Conservation (phyloP, 805 yeast genomes). For the Kodamaea hsintzibuensis region DNA sequence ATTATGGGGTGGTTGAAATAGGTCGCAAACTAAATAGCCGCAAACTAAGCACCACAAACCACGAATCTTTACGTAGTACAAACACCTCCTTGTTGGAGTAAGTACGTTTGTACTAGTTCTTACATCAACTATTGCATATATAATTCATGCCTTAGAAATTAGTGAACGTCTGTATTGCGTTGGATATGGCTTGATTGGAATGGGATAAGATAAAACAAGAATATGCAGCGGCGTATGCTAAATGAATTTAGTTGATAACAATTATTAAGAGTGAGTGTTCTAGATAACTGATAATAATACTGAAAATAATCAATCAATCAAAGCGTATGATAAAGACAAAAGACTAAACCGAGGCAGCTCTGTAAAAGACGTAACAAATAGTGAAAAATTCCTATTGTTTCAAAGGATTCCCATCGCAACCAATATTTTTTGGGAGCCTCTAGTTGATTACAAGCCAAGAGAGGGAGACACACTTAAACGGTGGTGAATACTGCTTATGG, state of each 20-base stretch:
- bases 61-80: background rate
- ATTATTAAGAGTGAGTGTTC: no score
- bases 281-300: no score
- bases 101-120: background rate
- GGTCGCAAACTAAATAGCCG: background rate
- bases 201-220: no score
- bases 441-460: conserved; percentile 1
- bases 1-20: background rate
- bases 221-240: no score
- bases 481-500: background rate
- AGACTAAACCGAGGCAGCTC: background rate
- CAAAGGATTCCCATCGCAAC: background rate
- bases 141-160: no score
- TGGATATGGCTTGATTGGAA: no score
- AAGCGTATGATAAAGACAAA: background rate
- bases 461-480: background rate
- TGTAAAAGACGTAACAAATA: background rate
- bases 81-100: background rate
- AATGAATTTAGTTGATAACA: no score
- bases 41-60: background rate
- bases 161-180: no score
- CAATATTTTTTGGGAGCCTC: conserved; percentile 2
- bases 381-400: background rate
- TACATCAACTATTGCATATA: background rate
- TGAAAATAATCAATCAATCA: no score